These are phyloP conservation scores for Pichia nakasei DNA, from an alignment of 805 yeast species.

Conservation along the genomic window DNA sequence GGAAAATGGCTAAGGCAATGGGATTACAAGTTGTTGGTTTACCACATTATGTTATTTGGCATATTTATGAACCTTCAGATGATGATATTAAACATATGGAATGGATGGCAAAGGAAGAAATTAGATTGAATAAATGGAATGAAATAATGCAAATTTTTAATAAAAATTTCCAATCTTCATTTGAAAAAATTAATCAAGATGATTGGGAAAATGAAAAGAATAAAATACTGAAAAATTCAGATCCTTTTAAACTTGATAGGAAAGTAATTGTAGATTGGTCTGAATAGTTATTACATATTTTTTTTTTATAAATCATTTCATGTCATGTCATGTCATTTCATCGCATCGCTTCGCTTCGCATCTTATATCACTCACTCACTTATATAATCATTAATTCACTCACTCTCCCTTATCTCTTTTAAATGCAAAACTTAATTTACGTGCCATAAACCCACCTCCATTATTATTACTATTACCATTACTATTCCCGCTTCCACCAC, in stretches of 20 bases:
- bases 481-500: conserved; percentile 1
- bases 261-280: conserved; percentile 59
- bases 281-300: conserved; percentile 33
- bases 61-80: conserved; percentile 87
- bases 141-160: conserved; percentile 57
- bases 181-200: conserved; percentile 54
- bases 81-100: conserved; percentile 82
- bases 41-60: conserved; percentile 96
- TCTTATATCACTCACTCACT: too few relatives aligned
- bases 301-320: background rate
- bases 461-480: background rate
- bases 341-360: too few relatives aligned
- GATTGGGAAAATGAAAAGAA: conserved; percentile 69
- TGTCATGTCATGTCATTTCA: background rate
- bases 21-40: conserved; percentile 80
- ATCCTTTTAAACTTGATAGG: conserved; percentile 38
- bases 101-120: conserved; percentile 80
- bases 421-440: conserved; percentile 25
- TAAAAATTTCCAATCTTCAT: conserved; percentile 69
- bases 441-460: conserved; percentile 13
- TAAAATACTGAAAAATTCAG: conserved; percentile 69
- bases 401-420: background rate
- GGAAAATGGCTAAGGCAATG: conserved; percentile 80
- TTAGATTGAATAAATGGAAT: conserved; percentile 52
- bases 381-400: background rate